A percentile compares a stretch with the other conserved stretches of the same genome.
Conservation (phyloP, 768 basidiomycete species). For the Hypholoma sublateritium region DNA sequence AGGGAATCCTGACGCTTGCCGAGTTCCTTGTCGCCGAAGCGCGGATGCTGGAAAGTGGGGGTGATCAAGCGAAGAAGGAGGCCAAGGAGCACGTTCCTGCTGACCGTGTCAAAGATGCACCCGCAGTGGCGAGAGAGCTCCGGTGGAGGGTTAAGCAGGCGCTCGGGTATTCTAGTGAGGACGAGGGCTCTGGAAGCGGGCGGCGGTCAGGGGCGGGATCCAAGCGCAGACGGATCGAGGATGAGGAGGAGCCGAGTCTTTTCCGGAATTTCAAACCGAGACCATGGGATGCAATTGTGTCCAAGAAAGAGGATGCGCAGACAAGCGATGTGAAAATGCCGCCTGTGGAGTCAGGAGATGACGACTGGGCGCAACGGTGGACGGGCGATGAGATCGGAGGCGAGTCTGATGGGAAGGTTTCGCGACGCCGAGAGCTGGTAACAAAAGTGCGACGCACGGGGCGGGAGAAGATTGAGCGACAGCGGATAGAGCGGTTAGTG, state of each 20-base stretch:
- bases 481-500: constrained; percentile 64
- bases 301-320: constrained; percentile 42
- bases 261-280: constrained; percentile 74
- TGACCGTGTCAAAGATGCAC: constrained; percentile 81
- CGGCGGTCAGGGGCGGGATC: constrained; percentile 28
- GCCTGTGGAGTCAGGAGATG: constrained; percentile 26
- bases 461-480: constrained; percentile 59
- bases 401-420: constrained; percentile 23
- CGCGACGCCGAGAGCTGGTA: constrained; percentile 42
- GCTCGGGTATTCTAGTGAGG: constrained; percentile 64
- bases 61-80: constrained; percentile 72
- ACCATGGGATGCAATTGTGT: constrained; percentile 57
- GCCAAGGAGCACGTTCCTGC: constrained; percentile 78
- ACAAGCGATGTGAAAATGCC: constrained; percentile 35
- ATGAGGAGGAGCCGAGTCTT: constrained; percentile 28
- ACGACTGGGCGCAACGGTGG: constrained; percentile 4
- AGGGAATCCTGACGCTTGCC: constrained; percentile 69
- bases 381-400: constrained; percentile 30
- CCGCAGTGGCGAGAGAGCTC: constrained; percentile 80
- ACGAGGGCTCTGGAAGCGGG: constrained; percentile 43
- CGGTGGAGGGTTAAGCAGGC: constrained; percentile 77
- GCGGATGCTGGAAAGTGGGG: constrained; percentile 67
- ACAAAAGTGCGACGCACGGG: constrained; percentile 58
- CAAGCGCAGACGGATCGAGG: constrained; percentile 43
- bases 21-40: constrained; percentile 80